Evolutionary conservation across 306 rosid species (phyloP), one percentile per base, ranked within the genome.

Genomic region (Quercus agrifolia): DNA sequence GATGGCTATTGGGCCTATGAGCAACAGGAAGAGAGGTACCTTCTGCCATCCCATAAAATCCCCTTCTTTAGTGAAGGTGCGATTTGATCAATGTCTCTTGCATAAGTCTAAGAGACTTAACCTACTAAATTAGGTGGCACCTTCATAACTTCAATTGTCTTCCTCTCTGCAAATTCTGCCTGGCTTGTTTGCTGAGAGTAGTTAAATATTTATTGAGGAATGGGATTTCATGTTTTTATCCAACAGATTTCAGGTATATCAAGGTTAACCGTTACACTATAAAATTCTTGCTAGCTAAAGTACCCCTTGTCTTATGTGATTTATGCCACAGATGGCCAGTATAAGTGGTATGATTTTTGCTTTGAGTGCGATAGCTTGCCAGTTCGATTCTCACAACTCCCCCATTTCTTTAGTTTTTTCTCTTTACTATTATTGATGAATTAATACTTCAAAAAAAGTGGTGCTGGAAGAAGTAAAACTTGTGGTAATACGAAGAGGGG

Each of bases 261-360:
- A 33, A 67, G 49, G 51, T 21, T 33, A 67, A 67, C 51, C 6
- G 0, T 31, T 67, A 44, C 3, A 15, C 35, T 67, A 27, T 62
- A 12, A 33, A 79, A 46, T 56, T 62, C 33, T 59, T 64, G 19
- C 73, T 71, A 52, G 5, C 35, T 74, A 78, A 51, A 62, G 55
- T 73, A 52, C 76, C 70, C 61, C 55, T 55, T 2, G 31, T 46
- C 11, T 66, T 63, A 14, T 67, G 73, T 81, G 72, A 68, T 52
- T 68, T 79, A 59, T 49, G 61, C 66, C 73, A 73, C 19, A 7
- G 55, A 33, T 78, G 71, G 66, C 64, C 46, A 67, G 61, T 44
- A 0, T 5, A 27, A 58, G 78, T 58, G 49, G 77, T 75, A 38
- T 38, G 46, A 38, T 38, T 38, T 38, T 38, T 7, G 46, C 46